Evolutionary conservation across 768 basidiomycete species (phyloP).

Genomic region (Phaeotremella skinneri): DNA sequence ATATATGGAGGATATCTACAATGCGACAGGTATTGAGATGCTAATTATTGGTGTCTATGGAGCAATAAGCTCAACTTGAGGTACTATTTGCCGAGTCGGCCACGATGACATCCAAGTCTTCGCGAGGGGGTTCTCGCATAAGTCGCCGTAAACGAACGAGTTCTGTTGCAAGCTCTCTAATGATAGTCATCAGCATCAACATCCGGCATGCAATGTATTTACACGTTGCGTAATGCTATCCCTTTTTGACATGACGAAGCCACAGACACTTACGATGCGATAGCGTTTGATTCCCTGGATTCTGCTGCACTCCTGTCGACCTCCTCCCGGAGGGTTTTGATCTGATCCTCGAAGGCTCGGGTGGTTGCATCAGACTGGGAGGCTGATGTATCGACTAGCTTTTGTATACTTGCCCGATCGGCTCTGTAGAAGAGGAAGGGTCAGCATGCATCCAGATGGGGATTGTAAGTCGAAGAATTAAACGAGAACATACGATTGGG

Average conservation of each 20-base stretch:
- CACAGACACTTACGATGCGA: slow-evolving; percentile 33
- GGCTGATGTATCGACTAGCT: slow-evolving; percentile 18
- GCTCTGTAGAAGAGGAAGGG: slow-evolving; percentile 12
- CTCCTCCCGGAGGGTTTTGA: slow-evolving; percentile 20
- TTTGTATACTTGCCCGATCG: slow-evolving; percentile 20
- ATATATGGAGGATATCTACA: background rate
- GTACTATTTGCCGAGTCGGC: background rate
- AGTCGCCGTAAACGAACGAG: slow-evolving; percentile 30
- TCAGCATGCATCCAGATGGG: slow-evolving; percentile 4
- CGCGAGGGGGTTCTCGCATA: slow-evolving; percentile 26
- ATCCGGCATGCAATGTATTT: background rate
- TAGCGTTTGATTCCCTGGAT: slow-evolving; percentile 19
- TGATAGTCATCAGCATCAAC: background rate
- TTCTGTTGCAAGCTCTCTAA: slow-evolving; percentile 33
- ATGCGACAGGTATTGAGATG: background rate
- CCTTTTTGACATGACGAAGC: background rate
- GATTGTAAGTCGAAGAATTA: background rate
- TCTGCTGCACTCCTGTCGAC: slow-evolving; percentile 27
- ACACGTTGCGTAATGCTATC: background rate
- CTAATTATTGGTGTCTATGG: background rate
- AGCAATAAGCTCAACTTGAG: background rate
- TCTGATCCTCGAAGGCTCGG: slow-evolving; percentile 29
- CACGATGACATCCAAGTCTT: background rate
- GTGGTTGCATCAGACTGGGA: slow-evolving; percentile 18
- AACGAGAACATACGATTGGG: slow-evolving; percentile 34